Evolutionary conservation across 306 rosid species (phyloP).

Genomic region (Alnus glutinosa): DNA sequence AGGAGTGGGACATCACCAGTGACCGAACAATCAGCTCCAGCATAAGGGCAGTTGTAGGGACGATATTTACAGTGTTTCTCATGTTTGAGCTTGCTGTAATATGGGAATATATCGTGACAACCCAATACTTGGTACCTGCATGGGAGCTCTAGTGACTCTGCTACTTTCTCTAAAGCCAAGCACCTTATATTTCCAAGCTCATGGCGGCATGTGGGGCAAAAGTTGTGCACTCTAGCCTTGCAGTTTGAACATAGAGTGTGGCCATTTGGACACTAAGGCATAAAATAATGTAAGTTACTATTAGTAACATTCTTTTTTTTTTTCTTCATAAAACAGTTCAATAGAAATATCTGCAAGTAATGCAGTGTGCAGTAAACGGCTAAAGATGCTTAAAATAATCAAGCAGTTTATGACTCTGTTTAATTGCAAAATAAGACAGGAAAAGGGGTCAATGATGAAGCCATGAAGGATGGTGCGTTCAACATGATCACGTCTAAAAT

Average conservation of each 20-base stretch:
- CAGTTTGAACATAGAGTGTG: constrained; percentile 63
- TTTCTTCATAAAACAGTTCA: neutral
- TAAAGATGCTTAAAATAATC: no score
- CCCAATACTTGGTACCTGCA: constrained; percentile 47
- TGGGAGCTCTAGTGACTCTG: constrained; percentile 58
- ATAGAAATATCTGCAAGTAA: neutral
- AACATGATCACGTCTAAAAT: neutral
- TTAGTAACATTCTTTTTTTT: neutral
- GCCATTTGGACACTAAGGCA: constrained; percentile 53
- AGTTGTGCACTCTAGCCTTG: constrained; percentile 51
- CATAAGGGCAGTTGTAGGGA: constrained; percentile 54
- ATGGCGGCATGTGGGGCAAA: constrained; percentile 58
- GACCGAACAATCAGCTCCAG: constrained; percentile 55
- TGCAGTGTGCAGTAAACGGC: no score
- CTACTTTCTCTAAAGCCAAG: constrained; percentile 56
- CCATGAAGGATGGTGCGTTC: neutral
- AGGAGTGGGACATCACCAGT: constrained; percentile 53
- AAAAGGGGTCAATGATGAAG: neutral
- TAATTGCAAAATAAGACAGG: neutral
- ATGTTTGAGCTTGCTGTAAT: constrained; percentile 55
- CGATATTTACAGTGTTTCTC: constrained; percentile 55
- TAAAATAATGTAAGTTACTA: neutral
- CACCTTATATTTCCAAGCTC: constrained; percentile 66
- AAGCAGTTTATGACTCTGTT: neutral
- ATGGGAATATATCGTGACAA: constrained; percentile 51